Evolutionary conservation across 805 yeast species (phyloP).

Genomic region (Nakazawaea ambrosiae): DNA sequence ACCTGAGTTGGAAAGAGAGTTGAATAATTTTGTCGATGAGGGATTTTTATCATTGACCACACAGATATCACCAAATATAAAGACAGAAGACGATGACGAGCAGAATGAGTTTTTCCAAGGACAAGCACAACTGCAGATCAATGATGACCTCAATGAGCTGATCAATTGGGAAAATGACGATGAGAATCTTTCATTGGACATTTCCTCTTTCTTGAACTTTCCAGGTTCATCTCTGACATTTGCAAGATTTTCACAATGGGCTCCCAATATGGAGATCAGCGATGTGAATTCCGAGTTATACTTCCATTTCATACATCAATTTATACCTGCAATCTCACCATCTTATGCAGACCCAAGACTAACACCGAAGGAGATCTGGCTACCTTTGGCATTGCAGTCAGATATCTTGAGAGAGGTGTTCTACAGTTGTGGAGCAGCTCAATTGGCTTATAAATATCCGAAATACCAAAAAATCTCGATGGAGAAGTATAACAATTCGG

Average conservation of each 20-base stretch:
- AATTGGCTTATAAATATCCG: constrained; percentile 25
- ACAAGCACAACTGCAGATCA: too few relatives aligned
- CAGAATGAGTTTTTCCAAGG: too few relatives aligned
- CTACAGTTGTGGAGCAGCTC: constrained; percentile 34
- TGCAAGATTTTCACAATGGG: constrained; percentile 5
- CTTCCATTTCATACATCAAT: constrained; percentile 32
- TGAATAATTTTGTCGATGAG: not conserved
- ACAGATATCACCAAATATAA: not conserved
- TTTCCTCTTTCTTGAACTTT: constrained; percentile 1
- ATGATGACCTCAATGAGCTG: too few relatives aligned
- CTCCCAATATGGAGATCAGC: constrained; percentile 8
- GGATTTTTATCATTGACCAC: not conserved
- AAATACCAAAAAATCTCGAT: constrained; percentile 19
- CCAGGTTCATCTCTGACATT: not conserved
- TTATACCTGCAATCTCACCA: constrained; percentile 33
- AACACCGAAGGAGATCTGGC: constrained; percentile 32
- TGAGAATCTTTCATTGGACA: not conserved
- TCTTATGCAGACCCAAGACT: constrained; percentile 32
- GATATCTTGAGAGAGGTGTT: constrained; percentile 26
- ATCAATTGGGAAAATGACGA: not conserved
- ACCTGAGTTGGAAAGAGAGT: not conserved
- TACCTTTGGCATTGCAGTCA: constrained; percentile 27
- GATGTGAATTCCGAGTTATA: constrained; percentile 13
- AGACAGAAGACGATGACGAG: not conserved
- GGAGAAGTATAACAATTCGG: constrained; percentile 19